phyloP scores from a whole-genome alignment of 2,329 filamentous ascomycete species.

The Ceratocystis alfenasii region DNA sequence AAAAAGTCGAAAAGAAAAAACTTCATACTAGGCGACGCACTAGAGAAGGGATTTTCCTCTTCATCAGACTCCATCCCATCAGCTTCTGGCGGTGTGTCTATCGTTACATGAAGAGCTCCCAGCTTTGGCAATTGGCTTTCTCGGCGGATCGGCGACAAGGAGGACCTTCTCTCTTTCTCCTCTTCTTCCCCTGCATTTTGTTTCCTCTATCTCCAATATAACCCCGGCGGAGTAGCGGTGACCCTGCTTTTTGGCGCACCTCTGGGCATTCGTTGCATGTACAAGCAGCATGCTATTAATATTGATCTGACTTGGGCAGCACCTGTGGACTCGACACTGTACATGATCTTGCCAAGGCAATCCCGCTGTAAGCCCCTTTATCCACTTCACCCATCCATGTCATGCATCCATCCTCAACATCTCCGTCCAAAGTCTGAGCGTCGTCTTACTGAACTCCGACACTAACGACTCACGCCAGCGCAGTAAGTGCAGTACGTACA shows the following conservation, averaged over 20 bases:
- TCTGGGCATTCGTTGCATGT: too few relatives aligned
- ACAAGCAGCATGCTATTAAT: too few relatives aligned
- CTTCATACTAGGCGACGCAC: background rate
- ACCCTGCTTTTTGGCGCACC: background rate
- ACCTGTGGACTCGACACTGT: too few relatives aligned
- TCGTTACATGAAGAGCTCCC: background rate
- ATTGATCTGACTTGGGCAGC: too few relatives aligned
- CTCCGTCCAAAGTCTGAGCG: too few relatives aligned
- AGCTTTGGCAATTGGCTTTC: background rate
- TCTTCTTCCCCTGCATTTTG: conserved; percentile 5
- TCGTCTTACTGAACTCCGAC: too few relatives aligned
- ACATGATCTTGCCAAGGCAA: too few relatives aligned
- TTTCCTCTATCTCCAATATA: background rate
- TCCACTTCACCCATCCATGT: too few relatives aligned
- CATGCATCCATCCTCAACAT: too few relatives aligned
- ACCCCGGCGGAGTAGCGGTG: background rate
- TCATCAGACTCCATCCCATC: background rate
- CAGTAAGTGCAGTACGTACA: too few relatives aligned
- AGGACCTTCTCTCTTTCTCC: background rate
- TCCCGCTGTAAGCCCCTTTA: too few relatives aligned
- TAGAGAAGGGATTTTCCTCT: background rate
- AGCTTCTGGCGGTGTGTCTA: background rate
- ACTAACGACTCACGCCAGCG: too few relatives aligned
- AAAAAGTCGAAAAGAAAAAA: background rate
- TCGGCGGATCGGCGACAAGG: background rate